phyloP scores from a whole-genome alignment of 225 moss, liverwort and hornwort genomes.

The Physcomitrellopsis africana region DNA sequence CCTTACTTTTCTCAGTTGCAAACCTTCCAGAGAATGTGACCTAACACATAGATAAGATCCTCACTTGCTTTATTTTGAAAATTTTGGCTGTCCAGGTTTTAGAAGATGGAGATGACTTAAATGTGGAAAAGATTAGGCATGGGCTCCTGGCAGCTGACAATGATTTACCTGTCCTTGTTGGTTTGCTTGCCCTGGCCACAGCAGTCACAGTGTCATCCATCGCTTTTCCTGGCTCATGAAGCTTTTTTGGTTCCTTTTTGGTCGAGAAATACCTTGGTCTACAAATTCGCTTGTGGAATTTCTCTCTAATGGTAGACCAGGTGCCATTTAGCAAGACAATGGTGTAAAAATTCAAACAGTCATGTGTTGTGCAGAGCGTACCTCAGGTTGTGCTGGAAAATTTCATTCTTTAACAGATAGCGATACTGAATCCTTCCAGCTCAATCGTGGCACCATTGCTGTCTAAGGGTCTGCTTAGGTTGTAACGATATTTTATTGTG shows the following conservation, averaged over 20 bases:
- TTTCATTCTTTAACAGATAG: background rate
- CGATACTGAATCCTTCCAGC: background rate
- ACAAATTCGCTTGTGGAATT: background rate
- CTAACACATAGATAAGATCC: too few species aligned
- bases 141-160: slow-evolving; percentile 3
- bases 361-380: too few species aligned
- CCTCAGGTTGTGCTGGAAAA: too few species aligned
- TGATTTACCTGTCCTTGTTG: slow-evolving; percentile 21
- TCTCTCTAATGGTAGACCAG: background rate
- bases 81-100: background rate
- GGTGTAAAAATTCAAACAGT: background rate
- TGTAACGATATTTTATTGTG: background rate
- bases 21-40: too few species aligned
- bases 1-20: background rate
- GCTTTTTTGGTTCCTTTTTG: background rate
- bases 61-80: too few species aligned
- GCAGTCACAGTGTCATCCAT: background rate
- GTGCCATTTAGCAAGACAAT: background rate
- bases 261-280: background rate
- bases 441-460: background rate
- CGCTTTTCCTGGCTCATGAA: slow-evolving; percentile 31
- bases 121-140: slow-evolving; percentile 16
- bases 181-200: background rate
- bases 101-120: background rate
- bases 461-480: background rate